Base-by-base conservation (phyloP, 768 basidiomycete genomes). In the Dacryopinax spathularia region DNA sequence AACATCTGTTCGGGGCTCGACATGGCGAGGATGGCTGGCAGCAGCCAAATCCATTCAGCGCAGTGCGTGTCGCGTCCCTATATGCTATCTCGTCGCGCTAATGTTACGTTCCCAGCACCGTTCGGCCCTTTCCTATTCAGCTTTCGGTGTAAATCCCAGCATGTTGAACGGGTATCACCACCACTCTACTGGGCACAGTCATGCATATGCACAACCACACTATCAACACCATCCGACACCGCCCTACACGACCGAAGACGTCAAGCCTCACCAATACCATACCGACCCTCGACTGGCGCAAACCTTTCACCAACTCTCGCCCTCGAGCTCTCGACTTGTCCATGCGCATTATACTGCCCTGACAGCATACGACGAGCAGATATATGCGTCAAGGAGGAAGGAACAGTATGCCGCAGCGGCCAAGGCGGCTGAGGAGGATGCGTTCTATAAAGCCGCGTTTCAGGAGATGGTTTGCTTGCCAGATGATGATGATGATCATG, bases 401-500 rank as follows among this genome's bases (percentile, higher is more conserved):
- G 48, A 56, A 9, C 48, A 29, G 15, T 10, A 13, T 29, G 48
- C 25, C 25, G 48, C 48, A 5, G 48, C 48, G 5, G 48, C 48
- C 25, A 3, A 15, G 5, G 48, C 48, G 25, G 48, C 48, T 9
- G 48, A 56, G 25, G 48, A 56, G 48, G 48, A 56, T 22, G 48
- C 48, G 48, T 56, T 56, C 29, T 56, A 56, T 29, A 56, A 56
- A 56, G 48, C 48, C 5, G 48, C 48, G 18, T 56, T 56, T 56
- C 48, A 56, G 22, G 48, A 56, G 48, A 56, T 56, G 48, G 48
- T 56, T 3, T 56, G 48, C 48, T 56, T 56, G 48, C 48, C 48
- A 29, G 48, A 56, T 31, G 48, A 56, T 31, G 48, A 56, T 20
- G 48, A 56, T 9, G 48, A 56, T 29, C 25, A 56, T 22, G 48